Evolutionary conservation across 1,284 basidiomycete genomes (phyloP), one percentile per base, ranked within the genome.

Genomic region (Leccinum pachyderme): DNA sequence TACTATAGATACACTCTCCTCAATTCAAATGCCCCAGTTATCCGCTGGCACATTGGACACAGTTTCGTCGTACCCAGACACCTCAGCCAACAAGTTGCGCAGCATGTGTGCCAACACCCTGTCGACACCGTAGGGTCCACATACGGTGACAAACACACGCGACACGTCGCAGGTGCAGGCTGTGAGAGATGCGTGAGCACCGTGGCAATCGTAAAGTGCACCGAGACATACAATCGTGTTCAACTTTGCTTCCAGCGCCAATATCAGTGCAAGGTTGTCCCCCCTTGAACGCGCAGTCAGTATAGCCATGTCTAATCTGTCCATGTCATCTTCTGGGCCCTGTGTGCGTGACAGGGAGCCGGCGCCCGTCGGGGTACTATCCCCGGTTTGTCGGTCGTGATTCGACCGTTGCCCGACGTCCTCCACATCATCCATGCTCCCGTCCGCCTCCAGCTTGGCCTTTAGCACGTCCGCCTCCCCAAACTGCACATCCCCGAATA

Each of bases 41-140:
- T 91, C 47, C 89, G 80, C 69, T 91, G 89, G 75, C 89, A 91
- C 59, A 91, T 91, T 0, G 89, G 89, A 69, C 89, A 91, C 13
- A 91, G 75, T 65, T 84, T 88, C 3, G 87, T 90, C 7, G 86
- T 82, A n/a, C 86, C 87, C 44, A 91, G 75, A 67, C 89, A 91
- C 9, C 83, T 82, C 46, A 91, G 69, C 89, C 89, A 91, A 65
- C 89, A 91, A 65, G 83, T 82, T 43, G 83, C 75, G 67, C 89
- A 91, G 61, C 86, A 91, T 0, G 87, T 87, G 65, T 91, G 89
- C 89, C 89, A 91, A 67, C 89, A 91, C 4, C 88, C 89, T 0
- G 87, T 89, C n/a, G 87, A 89, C 3, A 84, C 81, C 0, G 88
- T 89, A 0, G 89, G 86, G 57, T 91, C 89, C 1, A 75, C 78